Base-by-base conservation (phyloP, 495 filamentous ascomycete genomes). In the Hypomontagnella monticulosa region DNA sequence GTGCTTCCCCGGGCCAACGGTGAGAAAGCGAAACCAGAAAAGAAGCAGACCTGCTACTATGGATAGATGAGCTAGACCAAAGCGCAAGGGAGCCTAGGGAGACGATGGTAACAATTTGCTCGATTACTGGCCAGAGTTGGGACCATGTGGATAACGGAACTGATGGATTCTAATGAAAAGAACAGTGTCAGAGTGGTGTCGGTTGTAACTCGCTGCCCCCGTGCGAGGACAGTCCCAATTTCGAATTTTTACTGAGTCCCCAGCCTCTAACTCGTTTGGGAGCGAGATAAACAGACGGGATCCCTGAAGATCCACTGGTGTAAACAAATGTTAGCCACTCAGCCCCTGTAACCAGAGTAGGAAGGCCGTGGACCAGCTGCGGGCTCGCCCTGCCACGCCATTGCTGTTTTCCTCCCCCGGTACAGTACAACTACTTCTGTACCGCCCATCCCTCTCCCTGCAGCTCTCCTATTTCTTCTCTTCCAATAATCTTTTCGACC, bases 381-480 rank as follows among this genome's bases (percentile, higher is more conserved):
- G 30, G 38, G 37, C 47, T 57, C 53, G 60, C 37, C 65, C 66
- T 61, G 62, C 66, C 69, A 70, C 68, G 65, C 64, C 65, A 59
- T 51, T 57, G 33, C 49, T 44, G 50, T 55, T 60, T 65, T 37
- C 56, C 53, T 47, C 54, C 36, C 27, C 48, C 62, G 32, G 66
- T 63, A 69, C 66, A 69, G 66, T 69, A 69, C 60, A 69, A 60
- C 63, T 32, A 69, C 66, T 20, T 69, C 38, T 33, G 55, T 52
- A 51, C 52, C 64, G 54, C 65, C 60, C 59, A 66, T 59, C 64
- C 37, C 20, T 44, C 65, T 53, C 65, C 61, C 64, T 70, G 71
- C 69, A 65, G 27, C 20, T 55, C 67, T 70, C 66, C 69, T 74
- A 74, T 74, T 74, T 74, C 71, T 67, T 67, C 55, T 58, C 67